Evolutionary conservation across 495 filamentous ascomycete genomes (phyloP).

Genomic region (Parmelia sp.): DNA sequence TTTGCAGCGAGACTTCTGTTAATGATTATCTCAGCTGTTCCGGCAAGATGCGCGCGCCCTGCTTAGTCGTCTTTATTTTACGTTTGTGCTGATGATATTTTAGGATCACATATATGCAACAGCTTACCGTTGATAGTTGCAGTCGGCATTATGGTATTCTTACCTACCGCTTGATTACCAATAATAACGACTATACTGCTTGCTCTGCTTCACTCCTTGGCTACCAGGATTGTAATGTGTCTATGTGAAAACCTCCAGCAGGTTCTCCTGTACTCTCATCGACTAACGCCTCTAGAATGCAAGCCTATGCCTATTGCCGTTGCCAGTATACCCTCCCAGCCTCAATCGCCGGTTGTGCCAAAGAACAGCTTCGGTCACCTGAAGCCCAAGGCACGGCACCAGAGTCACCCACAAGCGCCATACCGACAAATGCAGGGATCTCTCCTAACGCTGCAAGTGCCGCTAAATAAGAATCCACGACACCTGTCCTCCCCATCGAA

Average conservation of each 20-base stretch:
- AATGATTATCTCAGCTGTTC: conserved; percentile 17
- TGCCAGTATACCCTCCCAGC: conserved; percentile 17
- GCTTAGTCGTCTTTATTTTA: neutral
- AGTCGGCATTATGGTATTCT: conserved; percentile 6
- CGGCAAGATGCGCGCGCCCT: conserved; percentile 13
- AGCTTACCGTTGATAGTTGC: conserved; percentile 15
- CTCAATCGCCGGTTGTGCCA: conserved; percentile 20
- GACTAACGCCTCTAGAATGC: conserved; percentile 10
- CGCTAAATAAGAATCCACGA: too few relatives aligned
- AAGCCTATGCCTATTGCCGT: conserved; percentile 24
- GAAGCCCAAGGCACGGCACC: too few relatives aligned
- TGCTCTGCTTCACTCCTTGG: conserved; percentile 19
- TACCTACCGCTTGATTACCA: conserved; percentile 14
- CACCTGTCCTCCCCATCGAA: too few relatives aligned
- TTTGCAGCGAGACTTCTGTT: conserved; percentile 18
- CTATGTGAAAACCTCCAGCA: too few relatives aligned
- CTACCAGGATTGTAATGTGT: conserved; percentile 21
- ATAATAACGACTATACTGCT: conserved; percentile 1
- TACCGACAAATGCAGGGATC: too few relatives aligned
- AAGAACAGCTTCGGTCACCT: conserved; percentile 16
- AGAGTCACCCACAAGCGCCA: too few relatives aligned
- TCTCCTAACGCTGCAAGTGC: too few relatives aligned
- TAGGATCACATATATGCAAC: conserved; percentile 11
- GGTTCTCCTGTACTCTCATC: neutral
- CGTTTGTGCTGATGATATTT: conserved; percentile 7